Evolutionary conservation across 2,329 filamentous ascomycete species (phyloP).

Genomic region (Aspergillus quadricinctus): DNA sequence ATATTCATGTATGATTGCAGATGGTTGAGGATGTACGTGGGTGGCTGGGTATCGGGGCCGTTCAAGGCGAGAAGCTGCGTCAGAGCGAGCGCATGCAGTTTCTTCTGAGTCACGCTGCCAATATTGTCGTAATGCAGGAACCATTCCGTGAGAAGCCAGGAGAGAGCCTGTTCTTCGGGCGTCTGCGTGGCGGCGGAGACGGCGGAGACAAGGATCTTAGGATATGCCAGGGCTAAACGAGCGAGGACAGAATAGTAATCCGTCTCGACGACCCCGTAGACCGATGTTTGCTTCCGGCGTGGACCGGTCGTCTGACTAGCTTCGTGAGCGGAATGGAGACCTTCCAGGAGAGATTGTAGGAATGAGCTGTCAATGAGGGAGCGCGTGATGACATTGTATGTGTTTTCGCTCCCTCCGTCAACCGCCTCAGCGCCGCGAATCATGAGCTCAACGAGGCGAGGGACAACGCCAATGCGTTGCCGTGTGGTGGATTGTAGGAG

Average conservation of each 20-base stretch:
- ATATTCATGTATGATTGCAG: slow-evolving; percentile 45
- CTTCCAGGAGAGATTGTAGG: slow-evolving; percentile 59
- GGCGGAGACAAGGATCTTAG: slow-evolving; percentile 59
- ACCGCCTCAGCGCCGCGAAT: slow-evolving; percentile 60
- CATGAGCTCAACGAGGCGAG: slow-evolving; percentile 57
- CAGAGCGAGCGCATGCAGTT: slow-evolving; percentile 43
- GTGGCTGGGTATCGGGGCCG: slow-evolving; percentile 32
- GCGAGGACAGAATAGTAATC: slow-evolving; percentile 83
- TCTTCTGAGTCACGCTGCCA: slow-evolving; percentile 44
- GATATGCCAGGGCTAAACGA: slow-evolving; percentile 70
- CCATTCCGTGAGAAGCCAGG: slow-evolving; percentile 47
- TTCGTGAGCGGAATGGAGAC: slow-evolving; percentile 63
- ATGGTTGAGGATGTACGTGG: slow-evolving; percentile 38
- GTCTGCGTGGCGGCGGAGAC: slow-evolving; percentile 36
- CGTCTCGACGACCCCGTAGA: slow-evolving; percentile 72
- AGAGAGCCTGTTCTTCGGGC: slow-evolving; percentile 31
- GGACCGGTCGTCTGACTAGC: slow-evolving; percentile 80
- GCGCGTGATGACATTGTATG: slow-evolving; percentile 59
- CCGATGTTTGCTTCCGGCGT: slow-evolving; percentile 61
- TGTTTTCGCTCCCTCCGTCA: slow-evolving; percentile 52
- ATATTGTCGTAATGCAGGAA: slow-evolving; percentile 47
- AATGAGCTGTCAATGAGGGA: slow-evolving; percentile 63
- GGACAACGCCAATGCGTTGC: slow-evolving; percentile 38
- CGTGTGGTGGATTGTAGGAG: slow-evolving; percentile 37
- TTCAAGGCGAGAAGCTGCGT: slow-evolving; percentile 42